Evolutionary conservation across 2,329 filamentous ascomycete species (phyloP), one percentile per base, ranked within the genome.

Genomic region (Pseudogymnoascus sp.): DNA sequence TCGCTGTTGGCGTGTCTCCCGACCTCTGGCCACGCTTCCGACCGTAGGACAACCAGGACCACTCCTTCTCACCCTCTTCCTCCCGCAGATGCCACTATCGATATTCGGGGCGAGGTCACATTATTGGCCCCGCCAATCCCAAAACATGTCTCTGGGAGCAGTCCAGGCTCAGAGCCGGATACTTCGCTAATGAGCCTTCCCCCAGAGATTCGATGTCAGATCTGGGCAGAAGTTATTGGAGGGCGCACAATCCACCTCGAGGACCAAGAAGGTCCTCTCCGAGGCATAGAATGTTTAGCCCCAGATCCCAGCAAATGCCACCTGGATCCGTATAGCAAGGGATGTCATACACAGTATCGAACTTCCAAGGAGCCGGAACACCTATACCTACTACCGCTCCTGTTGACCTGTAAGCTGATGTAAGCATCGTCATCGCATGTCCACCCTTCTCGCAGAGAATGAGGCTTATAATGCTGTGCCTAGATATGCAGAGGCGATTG

Each of bases 131-230:
- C 20, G 3, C 12, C 22, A 3, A 3, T 16, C 37, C 16, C 18
- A 20, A 20, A 20, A 12, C 38, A 22, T 16, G 2, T 22, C 4
- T 20, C 38, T 9, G 37, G 18, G 37, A 38, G 37, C 6, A 38
- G 37, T 38, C 7, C 16, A 22, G 20, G 20, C 38, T 11, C 18
- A 22, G 6, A 22, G 5, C 9, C 61, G 3, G 14, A 14, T 6
- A 63, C 62, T 6, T 3, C 12, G 2, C 39, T 63, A 2, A 32
- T 65, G 8, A 63, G 12, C 8, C 41, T 65, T 6, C 64, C 63
- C 63, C 60, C 59, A 14, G 64, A 65, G 58, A 58, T 67, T 20
- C 50, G 65, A 6, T 59, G 65, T 18, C 58, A 62, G 18, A 67
- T 65, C 39, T 67, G 64, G 64, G 30, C 35, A 2, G 59, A 67